Evolutionary conservation across 768 basidiomycete genomes (phyloP).

Genomic region (Stropharia rugosoannulata): DNA sequence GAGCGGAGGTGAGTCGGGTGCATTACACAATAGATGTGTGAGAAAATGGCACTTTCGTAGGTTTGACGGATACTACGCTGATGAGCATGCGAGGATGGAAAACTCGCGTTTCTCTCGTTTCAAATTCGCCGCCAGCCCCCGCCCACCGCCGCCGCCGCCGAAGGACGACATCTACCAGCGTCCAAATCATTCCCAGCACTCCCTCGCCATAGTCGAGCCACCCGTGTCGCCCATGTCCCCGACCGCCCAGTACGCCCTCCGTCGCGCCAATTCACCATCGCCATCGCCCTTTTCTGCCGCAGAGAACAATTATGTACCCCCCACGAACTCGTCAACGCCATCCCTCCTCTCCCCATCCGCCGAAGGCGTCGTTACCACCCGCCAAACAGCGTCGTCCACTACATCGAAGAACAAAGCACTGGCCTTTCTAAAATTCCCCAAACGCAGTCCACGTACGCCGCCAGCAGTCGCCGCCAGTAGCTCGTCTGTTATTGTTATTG

Average conservation of each 20-base stretch:
- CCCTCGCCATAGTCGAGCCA: conserved; percentile 23
- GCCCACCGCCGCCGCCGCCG: conserved; percentile 61
- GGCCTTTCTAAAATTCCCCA: conserved; percentile 43
- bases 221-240: conserved; percentile 41
- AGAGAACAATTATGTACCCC: conserved; percentile 3
- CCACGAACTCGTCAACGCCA: conserved; percentile 18
- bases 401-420: conserved; percentile 33
- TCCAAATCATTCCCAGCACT: conserved; percentile 42
- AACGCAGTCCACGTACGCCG: conserved; percentile 31
- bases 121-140: conserved; percentile 15
- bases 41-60: neutral
- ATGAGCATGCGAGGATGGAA: conserved; percentile 9
- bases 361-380: conserved; percentile 23
- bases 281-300: conserved; percentile 25
- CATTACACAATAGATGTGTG: neutral
- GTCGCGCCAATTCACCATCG: conserved; percentile 29
- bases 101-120: conserved; percentile 17
- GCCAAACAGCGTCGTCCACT: conserved; percentile 1
- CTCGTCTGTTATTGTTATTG: conserved; percentile 9
- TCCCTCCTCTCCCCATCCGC: conserved; percentile 33
- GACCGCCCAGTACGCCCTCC: conserved; percentile 32
- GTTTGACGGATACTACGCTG: conserved; percentile 2
- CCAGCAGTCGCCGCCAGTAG: conserved; percentile 4
- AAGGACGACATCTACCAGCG: conserved; percentile 60
- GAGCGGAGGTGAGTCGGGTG: neutral